A percentile compares a stretch with the other conserved stretches of the same genome.
phyloP scores from a whole-genome alignment of 257 asterid species.

The Ocimum tenuiflorum region DNA sequence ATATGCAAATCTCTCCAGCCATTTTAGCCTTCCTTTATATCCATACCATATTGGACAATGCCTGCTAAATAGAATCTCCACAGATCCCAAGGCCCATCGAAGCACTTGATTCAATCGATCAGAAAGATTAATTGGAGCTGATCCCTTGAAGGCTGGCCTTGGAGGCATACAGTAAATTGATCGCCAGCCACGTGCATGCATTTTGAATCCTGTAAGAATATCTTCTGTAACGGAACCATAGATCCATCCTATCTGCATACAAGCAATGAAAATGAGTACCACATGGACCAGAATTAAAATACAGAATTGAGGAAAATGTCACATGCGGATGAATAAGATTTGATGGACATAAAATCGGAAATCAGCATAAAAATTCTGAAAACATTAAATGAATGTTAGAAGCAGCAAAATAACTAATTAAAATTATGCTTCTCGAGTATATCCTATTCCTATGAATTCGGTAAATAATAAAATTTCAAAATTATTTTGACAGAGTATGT shows the following conservation, averaged over 20 bases:
- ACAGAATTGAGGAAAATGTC: background rate
- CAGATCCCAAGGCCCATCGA: slow-evolving; percentile 98
- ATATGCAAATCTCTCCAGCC: slow-evolving; percentile 93
- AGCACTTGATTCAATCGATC: slow-evolving; percentile 98
- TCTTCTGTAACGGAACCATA: slow-evolving; percentile 97
- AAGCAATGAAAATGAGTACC: slow-evolving; percentile 8
- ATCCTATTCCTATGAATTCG: too few relatives aligned
- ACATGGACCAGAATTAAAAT: background rate
- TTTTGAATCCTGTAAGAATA: slow-evolving; percentile 97
- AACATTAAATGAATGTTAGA: too few relatives aligned
- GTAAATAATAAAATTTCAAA: background rate
- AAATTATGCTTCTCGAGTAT: too few relatives aligned
- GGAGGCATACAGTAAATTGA: slow-evolving; percentile 93
- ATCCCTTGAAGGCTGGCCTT: slow-evolving; percentile 91
- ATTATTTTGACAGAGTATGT: background rate
- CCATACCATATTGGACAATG: slow-evolving; percentile 99
- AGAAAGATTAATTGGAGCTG: slow-evolving; percentile 97
- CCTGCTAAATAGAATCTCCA: slow-evolving; percentile 84
- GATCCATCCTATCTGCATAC: slow-evolving; percentile 92
- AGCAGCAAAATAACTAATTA: too few relatives aligned
- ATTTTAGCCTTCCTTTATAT: slow-evolving; percentile 74
- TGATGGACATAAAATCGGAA: background rate
- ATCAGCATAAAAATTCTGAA: too few relatives aligned
- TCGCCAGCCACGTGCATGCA: slow-evolving; percentile 99
- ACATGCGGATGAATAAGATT: background rate